Evolutionary conservation across 2,329 filamentous ascomycete species (phyloP), one percentile per base, ranked within the genome.

Genomic region (Helminthosporium solani): DNA sequence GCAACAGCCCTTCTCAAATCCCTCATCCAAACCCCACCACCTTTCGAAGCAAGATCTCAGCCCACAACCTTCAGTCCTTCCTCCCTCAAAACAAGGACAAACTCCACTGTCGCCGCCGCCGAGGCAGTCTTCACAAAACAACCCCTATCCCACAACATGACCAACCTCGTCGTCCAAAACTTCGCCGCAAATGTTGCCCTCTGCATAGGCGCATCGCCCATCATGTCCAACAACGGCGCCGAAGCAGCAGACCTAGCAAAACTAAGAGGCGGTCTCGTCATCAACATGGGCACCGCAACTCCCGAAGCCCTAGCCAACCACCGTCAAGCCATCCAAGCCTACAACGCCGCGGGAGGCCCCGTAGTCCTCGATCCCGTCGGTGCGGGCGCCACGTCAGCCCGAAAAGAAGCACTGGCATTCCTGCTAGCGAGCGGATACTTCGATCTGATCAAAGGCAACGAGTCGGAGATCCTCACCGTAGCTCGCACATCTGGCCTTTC

Each of bases 251-350:
- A 96, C 62, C 79, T 97, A n/a, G 84, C 87, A 11, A 79, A 78
- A 23, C 79, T 95, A 0, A 85, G 85, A 30, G 90, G 88, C 9
- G 83, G 86, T 0, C 79, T 97, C 1, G 87, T 97, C 36, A 80
- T 97, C 64, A 97, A 97, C 72, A 96, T 96, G 90, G 92, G 92
- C 21, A 96, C 90, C 0, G 84, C 92, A 6, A 94, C 88, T 1
- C 83, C 85, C 0, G 87, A 90, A 4, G 85, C 84, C 28, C 70
- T 92, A 2, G 61, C 74, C 9, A 89, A 88, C 67, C 90, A 94
- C 67, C 64, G 82, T 30, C 79, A 84, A 63, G 90, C 91, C 0
- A 75, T 96, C 8, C 73, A 74, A 33, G 90, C 90, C 1, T 96
- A 97, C 76, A 97, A 96, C 60, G 75, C 77, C 2, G 81, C 79